Evolutionary conservation across 371 early-diverging fungal species (phyloP), one percentile per base, ranked within the genome.

Genomic region (Apophysomyces trapeziformis): DNA sequence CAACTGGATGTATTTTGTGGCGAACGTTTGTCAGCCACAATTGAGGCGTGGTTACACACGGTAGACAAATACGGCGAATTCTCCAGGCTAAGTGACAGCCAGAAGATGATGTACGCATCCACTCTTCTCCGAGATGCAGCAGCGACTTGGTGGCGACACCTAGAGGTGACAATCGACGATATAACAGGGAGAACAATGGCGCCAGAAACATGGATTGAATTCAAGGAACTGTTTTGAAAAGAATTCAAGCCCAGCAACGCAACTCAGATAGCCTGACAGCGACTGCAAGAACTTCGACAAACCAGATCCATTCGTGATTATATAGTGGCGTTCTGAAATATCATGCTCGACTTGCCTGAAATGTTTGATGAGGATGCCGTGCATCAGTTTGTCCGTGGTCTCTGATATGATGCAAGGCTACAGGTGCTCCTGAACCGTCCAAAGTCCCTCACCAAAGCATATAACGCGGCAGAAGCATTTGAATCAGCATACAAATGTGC

Each of bases 281-380:
- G 26, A 18, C 35, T 61, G 46, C 38, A 61, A 39, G 21, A 61
- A 12, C 46, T 61, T 7, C 1, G 2, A 47, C 62, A 61, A 39
- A 35, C 41, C 7, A 21, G 32, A 11, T 46, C 45, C 38, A 64
- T 57, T 18, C 36, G 57, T 26, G 47, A 58, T 21, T 65, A 65
- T 32, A 59, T 65, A n/a, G 18, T 58, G 13, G 65, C 2, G 2
- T 68, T 68, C 18, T 38, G 54, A 14, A 59, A 58, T 39, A 59
- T 60, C 18, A 68, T 68, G 68, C 26, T 60, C 1, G 65, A 68
- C 14, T 38, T 68, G 18, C 64, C 64, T 12, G 60, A 59, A 7
- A 68, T 68, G 63, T 38, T 41, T 32, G 61, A 64, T 4, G 46
- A 60, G 26, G 68, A 69, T 50, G 69, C 65, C 0, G 11, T 47